Conservation (phyloP, 768 basidiomycete species). For the Chalciporus chontae region DNA sequence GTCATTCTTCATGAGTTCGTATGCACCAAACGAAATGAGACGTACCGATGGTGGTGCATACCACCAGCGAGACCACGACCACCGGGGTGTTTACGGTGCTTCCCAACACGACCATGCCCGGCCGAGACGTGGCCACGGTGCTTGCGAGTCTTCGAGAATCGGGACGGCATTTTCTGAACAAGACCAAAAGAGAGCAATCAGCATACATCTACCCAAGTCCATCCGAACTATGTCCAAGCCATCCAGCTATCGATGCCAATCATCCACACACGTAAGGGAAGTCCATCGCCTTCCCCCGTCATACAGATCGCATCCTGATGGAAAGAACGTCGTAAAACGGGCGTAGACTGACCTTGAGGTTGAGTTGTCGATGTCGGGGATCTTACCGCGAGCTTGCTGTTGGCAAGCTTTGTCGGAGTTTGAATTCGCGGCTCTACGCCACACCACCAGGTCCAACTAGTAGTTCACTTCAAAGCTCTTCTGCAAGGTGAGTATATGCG, state of each 20-base stretch:
- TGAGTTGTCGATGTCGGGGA: slow-evolving; percentile 44
- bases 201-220: slow-evolving; percentile 19
- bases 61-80: slow-evolving; percentile 99
- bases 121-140: slow-evolving; percentile 99
- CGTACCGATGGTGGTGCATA: slow-evolving; percentile 96
- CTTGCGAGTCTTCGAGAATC: slow-evolving; percentile 95
- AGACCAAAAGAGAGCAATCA: slow-evolving; percentile 16
- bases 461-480: slow-evolving; percentile 9
- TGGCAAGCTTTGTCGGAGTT: slow-evolving; percentile 23
- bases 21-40: slow-evolving; percentile 11
- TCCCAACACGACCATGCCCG: slow-evolving; percentile 99
- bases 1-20: background rate
- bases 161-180: slow-evolving; percentile 83
- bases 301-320: slow-evolving; percentile 12
- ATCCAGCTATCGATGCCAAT: slow-evolving; percentile 49
- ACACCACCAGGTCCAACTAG: slow-evolving; percentile 20
- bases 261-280: slow-evolving; percentile 14
- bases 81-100: slow-evolving; percentile 99
- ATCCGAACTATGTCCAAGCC: slow-evolving; percentile 36
- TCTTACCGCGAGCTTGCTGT: slow-evolving; percentile 11
- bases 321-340: slow-evolving; percentile 14
- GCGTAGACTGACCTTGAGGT: slow-evolving; percentile 65
- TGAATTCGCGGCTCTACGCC: slow-evolving; percentile 17
- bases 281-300: slow-evolving; percentile 13
- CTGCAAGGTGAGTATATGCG: slow-evolving; percentile 15